Evolutionary conservation across 1,139 yeast genomes (phyloP), one percentile per base, ranked within the genome.

Genomic region (Yarrowia galli): DNA sequence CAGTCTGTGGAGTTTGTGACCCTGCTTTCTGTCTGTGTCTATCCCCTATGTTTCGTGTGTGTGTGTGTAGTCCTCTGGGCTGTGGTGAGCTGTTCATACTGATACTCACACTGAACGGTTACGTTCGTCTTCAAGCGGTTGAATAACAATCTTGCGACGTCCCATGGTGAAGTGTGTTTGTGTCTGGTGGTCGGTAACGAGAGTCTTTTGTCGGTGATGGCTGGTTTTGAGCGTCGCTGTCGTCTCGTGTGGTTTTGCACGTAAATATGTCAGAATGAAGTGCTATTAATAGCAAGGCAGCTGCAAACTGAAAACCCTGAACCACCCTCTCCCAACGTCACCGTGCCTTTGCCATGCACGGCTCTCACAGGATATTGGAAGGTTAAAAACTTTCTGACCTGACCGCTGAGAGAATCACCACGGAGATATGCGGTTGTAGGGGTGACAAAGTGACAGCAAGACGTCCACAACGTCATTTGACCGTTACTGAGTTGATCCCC

Each of bases 141-240:
- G 88, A 74, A 95, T 95, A 72, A 91, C 96, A 72, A 95, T 95
- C 79, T 95, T 95, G 81, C 98, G 89, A 83, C 99, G 89, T 67
- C 99, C 99, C 99, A 95, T 95, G 68, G 61, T 70, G 40, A 45
- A 28, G 32, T 48, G 51, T 60, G 38, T 38, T 40, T 18, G 18
- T n/a, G 61, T 40, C 20, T 36, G 25, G 23, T 12, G 25, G 40
- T 18, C 15, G 32, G 32, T 3, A 28, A 28, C 32, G n/a, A 16
- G 40, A 23, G 20, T n/a, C 35, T n/a, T 48, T 23, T 10, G 16
- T n/a, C 22, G 35, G 35, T 36, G 32, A 18, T 18, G n/a, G 25
- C 20, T 64, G 9, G 28, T 36, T 32, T 51, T 18, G 23, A 28
- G 32, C 20, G 22, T 35, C 45, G 18, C 23, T 25, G 63, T n/a